Conservation (phyloP, 306 rosid species). For the Urtica urens region DNA sequence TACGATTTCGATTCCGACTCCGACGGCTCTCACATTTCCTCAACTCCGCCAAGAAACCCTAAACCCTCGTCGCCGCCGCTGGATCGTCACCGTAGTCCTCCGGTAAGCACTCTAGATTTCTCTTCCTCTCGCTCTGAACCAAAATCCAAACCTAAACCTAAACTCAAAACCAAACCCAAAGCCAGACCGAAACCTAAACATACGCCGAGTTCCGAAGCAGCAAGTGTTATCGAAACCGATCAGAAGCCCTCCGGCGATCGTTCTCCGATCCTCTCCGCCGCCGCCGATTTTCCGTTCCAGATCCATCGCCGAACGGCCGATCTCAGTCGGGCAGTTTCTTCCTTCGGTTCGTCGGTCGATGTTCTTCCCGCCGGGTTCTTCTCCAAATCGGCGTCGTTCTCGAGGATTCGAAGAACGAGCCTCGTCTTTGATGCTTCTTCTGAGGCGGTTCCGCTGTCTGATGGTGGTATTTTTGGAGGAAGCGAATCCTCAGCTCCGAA, state of each 20-base stretch:
- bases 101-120: constrained; percentile 18
- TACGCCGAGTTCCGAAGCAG: background rate
- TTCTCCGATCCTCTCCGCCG: constrained; percentile 20
- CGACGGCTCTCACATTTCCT: constrained; percentile 72
- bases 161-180: no score
- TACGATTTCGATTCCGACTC: constrained; percentile 49
- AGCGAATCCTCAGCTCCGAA: constrained; percentile 1
- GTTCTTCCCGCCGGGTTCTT: constrained; percentile 51
- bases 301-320: constrained; percentile 41
- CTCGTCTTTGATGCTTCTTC: constrained; percentile 24
- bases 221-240: constrained; percentile 5
- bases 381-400: constrained; percentile 49
- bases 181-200: no score
- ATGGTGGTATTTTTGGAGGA: constrained; percentile 6
- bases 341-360: constrained; percentile 28
- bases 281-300: constrained; percentile 46
- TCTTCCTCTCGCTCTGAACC: constrained; percentile 19
- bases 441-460: constrained; percentile 11
- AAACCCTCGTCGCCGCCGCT: constrained; percentile 22
- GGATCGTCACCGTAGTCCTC: background rate
- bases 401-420: constrained; percentile 37
- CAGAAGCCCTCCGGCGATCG: constrained; percentile 8
- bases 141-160: constrained; percentile 14
- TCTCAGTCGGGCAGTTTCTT: constrained; percentile 14
- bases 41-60: constrained; percentile 68